Base-by-base conservation (phyloP, 345 rosid species). In the Dovyalis caffra region DNA sequence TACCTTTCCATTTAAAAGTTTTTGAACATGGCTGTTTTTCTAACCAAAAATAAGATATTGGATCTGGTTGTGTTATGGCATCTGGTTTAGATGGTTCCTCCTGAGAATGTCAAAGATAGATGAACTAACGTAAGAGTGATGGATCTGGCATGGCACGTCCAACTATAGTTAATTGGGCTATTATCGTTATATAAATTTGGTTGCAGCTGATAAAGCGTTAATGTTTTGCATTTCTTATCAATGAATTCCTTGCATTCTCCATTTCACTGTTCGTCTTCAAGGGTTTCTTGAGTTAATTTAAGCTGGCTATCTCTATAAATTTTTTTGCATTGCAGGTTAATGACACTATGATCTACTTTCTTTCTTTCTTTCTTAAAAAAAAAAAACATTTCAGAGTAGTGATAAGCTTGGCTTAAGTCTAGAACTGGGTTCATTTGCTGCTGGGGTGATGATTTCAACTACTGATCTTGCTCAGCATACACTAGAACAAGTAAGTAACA, bases 401-500 rank as follows among this genome's bases (percentile, higher is more conserved):
- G 98, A 95, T 83, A 95, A 95, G 85, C 86, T 95, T 80, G 99
- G 98, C 75, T 84, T 95, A 77, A 95, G 99, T 83, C 94, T 95
- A 81, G 99, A 92, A 87, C 80, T 91, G 83, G 99, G 99, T 63
- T 95, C 99, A 23, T 95, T 95, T 81, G 99, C 99, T 78, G 96
- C 99, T 37, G 99, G 99, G 57, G 94, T 95, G 83, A 92, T 95
- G 99, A 95, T 95, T 79, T 92, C 99, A 76, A 92, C 98, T 58
- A 90, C 99, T 74, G 98, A 92, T 87, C 97, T 92, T 58, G 97
- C 85, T 66, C 98, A 91, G 73, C 97, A 95, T 80, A 92, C 99
- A 47, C 91, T 92, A 69, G 98, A 95, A 83, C 99, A 91, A 77
- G 99, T 92, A 86, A 83, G 66, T 32, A 62, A 66, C 77, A 31